Conservation (phyloP, 352 stramenopile species). For the Phytophthora pistaciae region DNA sequence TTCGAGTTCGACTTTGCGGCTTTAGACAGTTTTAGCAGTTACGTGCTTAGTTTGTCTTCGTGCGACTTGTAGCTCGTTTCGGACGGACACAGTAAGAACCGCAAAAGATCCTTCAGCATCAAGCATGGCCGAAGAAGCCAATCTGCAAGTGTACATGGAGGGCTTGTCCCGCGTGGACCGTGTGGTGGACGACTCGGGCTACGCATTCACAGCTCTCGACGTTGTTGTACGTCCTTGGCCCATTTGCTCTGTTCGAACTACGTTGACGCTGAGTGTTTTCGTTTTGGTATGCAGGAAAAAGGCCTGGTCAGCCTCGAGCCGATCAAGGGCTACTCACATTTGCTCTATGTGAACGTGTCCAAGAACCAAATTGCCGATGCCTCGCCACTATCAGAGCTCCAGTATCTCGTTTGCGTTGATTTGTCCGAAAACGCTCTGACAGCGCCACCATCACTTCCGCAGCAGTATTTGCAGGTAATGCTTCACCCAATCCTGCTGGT, state of each 20-base stretch:
- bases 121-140: slow-evolving; percentile 42
- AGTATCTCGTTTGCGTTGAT: slow-evolving; percentile 68
- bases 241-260: too few relatives aligned
- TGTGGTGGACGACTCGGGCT: slow-evolving; percentile 79
- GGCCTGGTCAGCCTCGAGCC: slow-evolving; percentile 59
- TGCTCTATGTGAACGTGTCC: slow-evolving; percentile 78
- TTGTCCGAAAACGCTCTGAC: slow-evolving; percentile 66
- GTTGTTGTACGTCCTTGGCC: slow-evolving; percentile 43
- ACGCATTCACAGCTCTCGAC: slow-evolving; percentile 79
- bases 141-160: slow-evolving; percentile 62
- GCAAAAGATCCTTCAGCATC: background rate
- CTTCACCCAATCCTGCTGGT: background rate
- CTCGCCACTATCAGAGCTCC: slow-evolving; percentile 55
- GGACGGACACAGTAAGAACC: background rate
- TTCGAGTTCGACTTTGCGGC: background rate
- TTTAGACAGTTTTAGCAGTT: background rate
- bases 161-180: slow-evolving; percentile 80
- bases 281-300: slow-evolving; percentile 50
- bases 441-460: slow-evolving; percentile 44
- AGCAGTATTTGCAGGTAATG: slow-evolving; percentile 68
- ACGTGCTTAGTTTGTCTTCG: background rate
- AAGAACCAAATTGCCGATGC: slow-evolving; percentile 74
- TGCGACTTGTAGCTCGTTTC: background rate
- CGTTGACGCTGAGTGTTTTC: background rate
- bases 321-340: slow-evolving; percentile 67